These are phyloP conservation scores for Metschnikowia shivogae DNA, from an alignment of 805 yeast species.

Conservation along the genomic window DNA sequence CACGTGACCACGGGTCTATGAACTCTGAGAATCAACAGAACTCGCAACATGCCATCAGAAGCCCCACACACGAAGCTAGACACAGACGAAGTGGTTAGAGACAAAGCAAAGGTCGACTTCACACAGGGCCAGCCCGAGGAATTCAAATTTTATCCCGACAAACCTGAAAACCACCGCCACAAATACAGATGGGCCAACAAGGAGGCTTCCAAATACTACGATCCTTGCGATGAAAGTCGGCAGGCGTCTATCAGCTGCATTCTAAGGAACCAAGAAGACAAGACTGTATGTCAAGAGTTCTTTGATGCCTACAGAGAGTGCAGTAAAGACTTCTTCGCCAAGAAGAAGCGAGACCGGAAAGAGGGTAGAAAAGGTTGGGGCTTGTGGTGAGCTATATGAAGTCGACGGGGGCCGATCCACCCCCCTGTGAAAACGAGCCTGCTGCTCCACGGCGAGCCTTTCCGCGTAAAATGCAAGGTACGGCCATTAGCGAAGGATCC, in stretches of 20 bases:
- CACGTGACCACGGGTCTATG: too few relatives aligned
- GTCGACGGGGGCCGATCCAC: not conserved
- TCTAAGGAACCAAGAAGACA: conserved; percentile 67
- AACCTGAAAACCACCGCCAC: conserved; percentile 70
- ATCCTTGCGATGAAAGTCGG: conserved; percentile 89
- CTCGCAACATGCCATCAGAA: not conserved
- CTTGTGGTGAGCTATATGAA: conserved; percentile 23
- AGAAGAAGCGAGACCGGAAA: conserved; percentile 32
- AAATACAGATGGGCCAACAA: conserved; percentile 67
- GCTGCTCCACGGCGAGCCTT: not conserved
- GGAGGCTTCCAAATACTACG: conserved; percentile 79
- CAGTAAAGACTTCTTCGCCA: conserved; percentile 35
- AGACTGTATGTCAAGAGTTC: conserved; percentile 66
- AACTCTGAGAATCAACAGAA: not conserved
- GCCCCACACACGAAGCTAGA: not conserved
- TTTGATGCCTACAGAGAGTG: conserved; percentile 94
- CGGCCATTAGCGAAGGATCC: conserved; percentile 7
- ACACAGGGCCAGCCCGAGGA: conserved; percentile 50
- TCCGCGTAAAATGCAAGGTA: conserved; percentile 4
- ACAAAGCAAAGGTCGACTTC: conserved; percentile 48
- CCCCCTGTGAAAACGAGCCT: conserved; percentile 3
- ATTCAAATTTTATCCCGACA: conserved; percentile 78
- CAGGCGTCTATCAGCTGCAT: conserved; percentile 83
- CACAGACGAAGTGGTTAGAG: conserved; percentile 27
- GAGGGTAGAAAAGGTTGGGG: conserved; percentile 45